These are phyloP conservation scores for Strobilomyces dryophilus DNA, from an alignment of 768 basidiomycete species.

Conservation along the genomic window DNA sequence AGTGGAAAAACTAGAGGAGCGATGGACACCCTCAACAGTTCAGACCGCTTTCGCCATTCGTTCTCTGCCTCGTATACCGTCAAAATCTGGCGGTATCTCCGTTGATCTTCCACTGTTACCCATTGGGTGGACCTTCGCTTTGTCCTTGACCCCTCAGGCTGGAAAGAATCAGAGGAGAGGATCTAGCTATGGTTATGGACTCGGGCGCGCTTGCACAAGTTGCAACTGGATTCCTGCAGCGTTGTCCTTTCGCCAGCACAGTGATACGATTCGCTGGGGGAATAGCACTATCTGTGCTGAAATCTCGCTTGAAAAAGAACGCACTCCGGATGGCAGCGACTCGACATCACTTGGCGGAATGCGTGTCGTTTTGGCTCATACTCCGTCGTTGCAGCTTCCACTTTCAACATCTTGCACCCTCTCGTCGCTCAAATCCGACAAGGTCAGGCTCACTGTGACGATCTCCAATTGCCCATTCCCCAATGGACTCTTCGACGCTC, in stretches of 20 bases:
- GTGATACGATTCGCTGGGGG: constrained; percentile 5
- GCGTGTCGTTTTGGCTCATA: neutral
- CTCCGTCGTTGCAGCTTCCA: neutral
- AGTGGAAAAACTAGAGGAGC: constrained; percentile 10
- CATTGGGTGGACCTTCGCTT: constrained; percentile 15
- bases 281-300: constrained; percentile 11
- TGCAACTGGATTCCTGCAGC: neutral
- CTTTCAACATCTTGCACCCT: neutral
- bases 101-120: constrained; percentile 9
- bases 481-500: constrained; percentile 13
- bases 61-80: neutral
- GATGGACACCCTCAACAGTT: constrained; percentile 12
- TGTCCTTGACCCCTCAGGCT: constrained; percentile 7
- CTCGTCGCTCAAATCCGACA: neutral
- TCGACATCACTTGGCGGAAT: constrained; percentile 1
- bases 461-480: constrained; percentile 14
- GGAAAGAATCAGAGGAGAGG: too few relatives aligned
- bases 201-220: too few relatives aligned
- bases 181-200: too few relatives aligned
- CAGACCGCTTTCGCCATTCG: constrained; percentile 1
- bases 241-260: constrained; percentile 9
- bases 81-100: neutral
- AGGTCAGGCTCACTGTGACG: constrained; percentile 11
- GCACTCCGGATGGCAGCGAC: neutral
- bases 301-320: neutral